Conservation (phyloP, 78 protist species). For the Dictyostelium discoideum region DNA sequence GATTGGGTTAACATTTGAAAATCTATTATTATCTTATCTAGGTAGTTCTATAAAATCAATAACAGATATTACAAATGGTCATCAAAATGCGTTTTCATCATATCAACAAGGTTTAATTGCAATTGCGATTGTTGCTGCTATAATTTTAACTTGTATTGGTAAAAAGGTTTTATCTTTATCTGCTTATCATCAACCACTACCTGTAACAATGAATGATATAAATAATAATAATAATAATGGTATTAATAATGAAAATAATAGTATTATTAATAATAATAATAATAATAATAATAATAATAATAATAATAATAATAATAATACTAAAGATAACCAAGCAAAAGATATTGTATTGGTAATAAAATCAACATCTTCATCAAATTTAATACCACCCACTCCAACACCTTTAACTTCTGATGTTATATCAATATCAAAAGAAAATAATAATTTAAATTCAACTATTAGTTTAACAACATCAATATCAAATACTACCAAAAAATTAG, state of each 20-base stretch:
- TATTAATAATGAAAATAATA: not conserved
- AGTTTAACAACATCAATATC: not conserved
- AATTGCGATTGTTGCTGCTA: conserved; percentile 36
- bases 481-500: not conserved
- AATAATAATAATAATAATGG: not conserved
- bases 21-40: conserved; percentile 41
- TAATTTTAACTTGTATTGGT: conserved; percentile 18
- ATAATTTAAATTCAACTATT: not conserved
- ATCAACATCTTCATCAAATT: not conserved
- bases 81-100: conserved; percentile 23
- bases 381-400: not conserved
- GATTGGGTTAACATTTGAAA: conserved; percentile 68
- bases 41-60: conserved; percentile 31
- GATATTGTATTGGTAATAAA: conserved; percentile 43
- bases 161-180: conserved; percentile 17
- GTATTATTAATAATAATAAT: not conserved
- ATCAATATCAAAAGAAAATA: not conserved
- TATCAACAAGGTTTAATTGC: conserved; percentile 47
- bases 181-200: not conserved
- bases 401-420: not conserved
- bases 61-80: conserved; percentile 53
- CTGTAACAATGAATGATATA: not conserved
- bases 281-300: not conserved
- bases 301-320: not conserved
- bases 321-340: not conserved